A percentile compares a stretch with the other conserved stretches of the same genome.
Evolutionary conservation across 768 basidiomycete genomes (phyloP).

Genomic region (Termitomyces sp.): DNA sequence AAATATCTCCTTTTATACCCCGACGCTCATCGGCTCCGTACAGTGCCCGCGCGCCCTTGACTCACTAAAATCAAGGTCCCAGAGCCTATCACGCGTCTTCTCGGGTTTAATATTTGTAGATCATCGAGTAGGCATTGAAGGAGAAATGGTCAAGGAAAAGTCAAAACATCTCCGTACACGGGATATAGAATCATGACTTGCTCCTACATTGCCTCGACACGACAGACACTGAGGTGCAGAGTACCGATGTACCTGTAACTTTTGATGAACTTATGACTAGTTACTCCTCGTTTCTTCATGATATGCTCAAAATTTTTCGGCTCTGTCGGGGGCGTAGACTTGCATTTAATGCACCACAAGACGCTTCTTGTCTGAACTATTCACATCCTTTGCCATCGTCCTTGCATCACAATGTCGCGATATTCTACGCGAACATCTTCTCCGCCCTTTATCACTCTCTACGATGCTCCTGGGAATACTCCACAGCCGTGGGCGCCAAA

Average conservation of each 20-base stretch:
- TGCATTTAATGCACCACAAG: neutral
- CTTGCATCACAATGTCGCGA: conserved; percentile 11
- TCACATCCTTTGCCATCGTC: neutral
- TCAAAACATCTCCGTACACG: neutral
- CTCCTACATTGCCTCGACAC: conserved; percentile 1
- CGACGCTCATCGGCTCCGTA: conserved; percentile 1
- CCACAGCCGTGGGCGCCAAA: conserved; percentile 75
- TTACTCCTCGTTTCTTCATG: neutral
- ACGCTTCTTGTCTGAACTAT: neutral
- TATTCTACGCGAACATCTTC: conserved; percentile 15
- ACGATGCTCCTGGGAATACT: conserved; percentile 56
- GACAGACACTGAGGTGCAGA: neutral
- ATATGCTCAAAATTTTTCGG: neutral
- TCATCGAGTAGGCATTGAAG: neutral
- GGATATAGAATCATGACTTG: neutral
- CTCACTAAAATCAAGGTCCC: neutral
- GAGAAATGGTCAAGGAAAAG: neutral
- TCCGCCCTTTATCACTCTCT: conserved; percentile 52
- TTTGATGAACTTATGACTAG: conserved; percentile 11
- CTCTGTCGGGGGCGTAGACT: neutral
- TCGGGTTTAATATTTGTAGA: neutral
- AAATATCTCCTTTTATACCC: neutral
- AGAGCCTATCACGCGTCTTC: neutral
- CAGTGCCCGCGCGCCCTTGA: neutral
- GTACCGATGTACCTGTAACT: neutral